Evolutionary conservation across 2,329 filamentous ascomycete genomes (phyloP), one percentile per base, ranked within the genome.

Genomic region (Fusarium virguliforme): DNA sequence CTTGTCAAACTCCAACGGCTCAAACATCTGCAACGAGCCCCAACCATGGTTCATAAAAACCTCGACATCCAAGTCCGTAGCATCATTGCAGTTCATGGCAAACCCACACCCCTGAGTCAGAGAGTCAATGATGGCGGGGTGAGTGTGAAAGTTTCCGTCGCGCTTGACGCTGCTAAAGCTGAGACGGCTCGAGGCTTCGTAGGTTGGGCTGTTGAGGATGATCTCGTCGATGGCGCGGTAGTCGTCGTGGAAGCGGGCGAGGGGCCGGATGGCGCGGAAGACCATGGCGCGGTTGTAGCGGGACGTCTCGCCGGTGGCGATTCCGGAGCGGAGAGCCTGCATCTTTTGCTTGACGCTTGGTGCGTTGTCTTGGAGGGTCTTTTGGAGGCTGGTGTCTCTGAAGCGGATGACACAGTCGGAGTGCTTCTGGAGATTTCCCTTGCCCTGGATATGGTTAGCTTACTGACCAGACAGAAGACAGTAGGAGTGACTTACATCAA

Each of bases 261-360:
- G 41, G 0, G 72, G 72, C 1, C 72, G 72, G 5, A 74, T 74
- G 37, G 67, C 70, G 6, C 72, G 70, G 4, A 73, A 74, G 0
- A 69, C 72, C 72, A 74, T 74, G 7, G 72, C 62, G 0, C 72
- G 70, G 10, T 74, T 74, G 58, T 74, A 74, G 15, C 72, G 72
- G 0, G 72, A 70, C 0, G 72, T 59, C 28, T 74, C 54, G 0
- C 70, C 38, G 1, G 64, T 60, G 0, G 64, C 56, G 3, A 74
- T 70, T 2, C 73, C 64, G 1, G 43, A n/a, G 2, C 68, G 71
- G 4, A 74, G 71, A 8, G 1, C 22, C 28, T 72, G 60, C 37
- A 74, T 69, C 60, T 72, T 74, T 4, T 60, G 34, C 30, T 69
- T 69, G 8, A 54, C 54, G 3, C 24, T 13, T 2, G 3, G 5